Evolutionary conservation across 2,329 filamentous ascomycete genomes (phyloP), one percentile per base, ranked within the genome.

Genomic region (Talaromyces sp.): DNA sequence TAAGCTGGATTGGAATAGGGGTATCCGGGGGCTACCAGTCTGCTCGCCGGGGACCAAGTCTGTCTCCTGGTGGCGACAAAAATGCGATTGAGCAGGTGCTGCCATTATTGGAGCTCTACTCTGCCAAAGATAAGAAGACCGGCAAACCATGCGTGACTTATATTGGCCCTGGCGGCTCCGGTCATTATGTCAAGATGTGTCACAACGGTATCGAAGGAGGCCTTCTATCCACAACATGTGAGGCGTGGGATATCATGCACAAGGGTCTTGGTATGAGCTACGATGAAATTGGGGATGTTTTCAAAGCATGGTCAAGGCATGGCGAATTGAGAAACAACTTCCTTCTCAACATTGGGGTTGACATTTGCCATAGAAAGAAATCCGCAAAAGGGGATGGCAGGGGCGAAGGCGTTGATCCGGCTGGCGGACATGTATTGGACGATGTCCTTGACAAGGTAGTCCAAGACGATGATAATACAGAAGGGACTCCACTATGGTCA

Each of bases 141-240:
- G 86, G 86, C 0, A 82, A 80, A 11, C 82, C 87, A 0, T 91
- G 88, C 69, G 86, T 89, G 0, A 84, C 79, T 0, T 80, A 82
- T 31, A 81, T 89, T 56, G 89, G 89, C 0, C 83, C 84, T 1
- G 85, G 85, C 0, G 88, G 89, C 1, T 83, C 85, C 1, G 89
- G 89, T 0, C 89, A 91, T 73, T 91, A 88, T 70, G 87, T 90
- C 47, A 91, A 92, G 79, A 91, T 91, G 88, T 83, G 90, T 3
- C 89, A 91, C 73, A 90, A 91, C 68, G 89, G 88, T 1, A 90
- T 91, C 67, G 89, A 91, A 72, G 87, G 90, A 67, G 89, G 87
- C 1, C 89, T 91, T 85, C 85, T 91, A 79, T 85, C 77, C 62
- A 81, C 84, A 0, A 81, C 90, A 6, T 84, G 84, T 15, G 89